These are phyloP conservation scores for Solanum bulbocastanum DNA, from an alignment of 257 asterid species.

Conservation along the genomic window DNA sequence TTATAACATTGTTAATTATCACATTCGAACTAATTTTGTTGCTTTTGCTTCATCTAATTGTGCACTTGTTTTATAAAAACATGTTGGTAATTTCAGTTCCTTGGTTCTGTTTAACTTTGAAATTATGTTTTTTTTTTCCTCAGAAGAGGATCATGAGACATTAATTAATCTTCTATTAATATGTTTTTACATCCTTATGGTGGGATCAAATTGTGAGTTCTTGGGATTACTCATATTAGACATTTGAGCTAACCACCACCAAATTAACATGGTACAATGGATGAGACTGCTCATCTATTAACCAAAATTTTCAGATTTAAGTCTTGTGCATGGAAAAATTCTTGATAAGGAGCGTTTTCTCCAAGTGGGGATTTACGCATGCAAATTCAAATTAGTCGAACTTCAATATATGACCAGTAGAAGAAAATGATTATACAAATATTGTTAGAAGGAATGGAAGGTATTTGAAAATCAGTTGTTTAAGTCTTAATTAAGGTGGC, in stretches of 20 bases:
- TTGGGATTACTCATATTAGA: background rate
- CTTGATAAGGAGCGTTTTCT: rapidly evolving
- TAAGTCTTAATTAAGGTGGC: background rate
- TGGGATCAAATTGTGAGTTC: background rate
- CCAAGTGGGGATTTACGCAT: rapidly evolving
- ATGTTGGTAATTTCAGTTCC: background rate
- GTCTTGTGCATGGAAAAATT: rapidly evolving
- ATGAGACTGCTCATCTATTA: rapidly evolving
- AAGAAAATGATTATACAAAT: too few relatives aligned
- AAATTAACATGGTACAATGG: rapidly evolving
- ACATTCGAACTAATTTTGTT: background rate
- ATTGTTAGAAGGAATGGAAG: too few relatives aligned
- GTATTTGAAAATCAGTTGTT: background rate
- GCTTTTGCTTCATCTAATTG: background rate
- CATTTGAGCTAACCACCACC: too few relatives aligned
- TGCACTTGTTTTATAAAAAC: background rate
- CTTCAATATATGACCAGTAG: background rate
- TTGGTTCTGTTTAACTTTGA: too few relatives aligned
- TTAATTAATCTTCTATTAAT: background rate
- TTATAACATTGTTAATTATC: background rate
- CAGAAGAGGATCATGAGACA: background rate
- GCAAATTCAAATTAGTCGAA: rapidly evolving
- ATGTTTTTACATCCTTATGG: background rate
- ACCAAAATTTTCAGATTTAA: rapidly evolving
- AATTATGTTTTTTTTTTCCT: background rate